These are phyloP conservation scores for Priceomyces medius DNA, from an alignment of 805 yeast species.

Conservation along the genomic window DNA sequence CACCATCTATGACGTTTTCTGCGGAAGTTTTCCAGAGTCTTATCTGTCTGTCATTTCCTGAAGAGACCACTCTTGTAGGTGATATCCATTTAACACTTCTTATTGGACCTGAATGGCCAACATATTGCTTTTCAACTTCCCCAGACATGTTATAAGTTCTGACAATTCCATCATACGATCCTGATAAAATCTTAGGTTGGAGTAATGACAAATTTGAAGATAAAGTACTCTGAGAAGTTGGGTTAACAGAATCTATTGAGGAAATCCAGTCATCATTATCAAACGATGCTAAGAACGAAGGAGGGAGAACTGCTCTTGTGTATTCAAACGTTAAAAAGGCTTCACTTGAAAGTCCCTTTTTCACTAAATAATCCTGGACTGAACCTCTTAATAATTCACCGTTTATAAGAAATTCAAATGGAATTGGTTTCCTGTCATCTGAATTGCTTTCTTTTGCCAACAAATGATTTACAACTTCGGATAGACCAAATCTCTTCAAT, in stretches of 20 bases:
- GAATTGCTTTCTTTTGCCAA: constrained; percentile 42
- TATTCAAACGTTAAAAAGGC: constrained; percentile 78
- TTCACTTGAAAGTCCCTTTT: constrained; percentile 81
- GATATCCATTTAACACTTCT: constrained; percentile 79
- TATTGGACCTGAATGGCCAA: constrained; percentile 88
- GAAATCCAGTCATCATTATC: constrained; percentile 96
- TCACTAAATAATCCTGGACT: constrained; percentile 72
- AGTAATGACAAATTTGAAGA: constrained; percentile 24
- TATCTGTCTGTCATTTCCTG: constrained; percentile 85
- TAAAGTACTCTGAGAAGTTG: constrained; percentile 22
- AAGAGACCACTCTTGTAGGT: constrained; percentile 73
- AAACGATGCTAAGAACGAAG: constrained; percentile 85
- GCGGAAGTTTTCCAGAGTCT: constrained; percentile 77
- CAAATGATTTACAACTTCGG: constrained; percentile 93
- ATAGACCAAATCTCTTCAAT: constrained; percentile 85
- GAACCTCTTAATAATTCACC: constrained; percentile 79
- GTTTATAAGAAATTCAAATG: constrained; percentile 89
- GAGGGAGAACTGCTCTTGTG: constrained; percentile 90
- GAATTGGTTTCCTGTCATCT: constrained; percentile 60
- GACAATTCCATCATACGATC: constrained; percentile 93
- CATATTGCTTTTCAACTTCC: constrained; percentile 70
- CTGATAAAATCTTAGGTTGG: constrained; percentile 67
- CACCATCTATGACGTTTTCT: constrained; percentile 46
- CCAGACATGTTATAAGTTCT: constrained; percentile 86
- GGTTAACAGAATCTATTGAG: constrained; percentile 56